Evolutionary conservation across 768 basidiomycete genomes (phyloP).

Genomic region (Amanita inopinata): DNA sequence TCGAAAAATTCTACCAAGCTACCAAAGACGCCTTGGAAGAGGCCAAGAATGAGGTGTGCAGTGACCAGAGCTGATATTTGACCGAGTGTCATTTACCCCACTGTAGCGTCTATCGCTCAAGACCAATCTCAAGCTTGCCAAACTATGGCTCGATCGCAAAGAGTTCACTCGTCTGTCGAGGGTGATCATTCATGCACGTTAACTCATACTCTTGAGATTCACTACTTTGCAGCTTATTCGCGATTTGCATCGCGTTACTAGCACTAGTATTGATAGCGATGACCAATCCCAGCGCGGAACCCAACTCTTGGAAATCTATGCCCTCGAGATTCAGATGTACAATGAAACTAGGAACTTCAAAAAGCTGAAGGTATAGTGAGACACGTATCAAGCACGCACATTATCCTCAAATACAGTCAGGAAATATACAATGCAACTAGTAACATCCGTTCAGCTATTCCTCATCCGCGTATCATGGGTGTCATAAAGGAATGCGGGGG

Average conservation of each 20-base stretch:
- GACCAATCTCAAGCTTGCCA: conserved; percentile 94
- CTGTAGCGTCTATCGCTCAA: conserved; percentile 82
- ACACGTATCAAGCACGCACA: not conserved
- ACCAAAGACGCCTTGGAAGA: conserved; percentile 87
- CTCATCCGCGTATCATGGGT: conserved; percentile 97
- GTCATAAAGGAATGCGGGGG: conserved; percentile 99
- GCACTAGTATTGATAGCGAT: conserved; percentile 50
- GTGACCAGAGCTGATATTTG: not conserved
- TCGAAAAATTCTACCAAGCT: conserved; percentile 93
- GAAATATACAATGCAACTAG: conserved; percentile 97
- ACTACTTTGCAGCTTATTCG: conserved; percentile 49
- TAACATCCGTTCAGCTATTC: conserved; percentile 89
- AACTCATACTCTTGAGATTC: conserved; percentile 3
- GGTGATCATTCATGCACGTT: conserved; percentile 29
- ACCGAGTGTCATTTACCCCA: conserved; percentile 1
- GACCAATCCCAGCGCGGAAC: conserved; percentile 92
- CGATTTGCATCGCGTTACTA: conserved; percentile 63
- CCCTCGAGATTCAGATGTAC: conserved; percentile 99
- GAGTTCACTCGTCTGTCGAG: conserved; percentile 80
- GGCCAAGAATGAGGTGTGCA: conserved; percentile 88
- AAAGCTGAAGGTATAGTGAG: conserved; percentile 69
- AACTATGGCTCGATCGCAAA: conserved; percentile 92
- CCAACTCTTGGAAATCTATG: conserved; percentile 92
- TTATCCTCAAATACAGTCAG: conserved; percentile 30
- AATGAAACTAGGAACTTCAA: conserved; percentile 93